phyloP scores from a whole-genome alignment of 2,329 filamentous ascomycete genomes.

The Fusarium sterilihyphosum region DNA sequence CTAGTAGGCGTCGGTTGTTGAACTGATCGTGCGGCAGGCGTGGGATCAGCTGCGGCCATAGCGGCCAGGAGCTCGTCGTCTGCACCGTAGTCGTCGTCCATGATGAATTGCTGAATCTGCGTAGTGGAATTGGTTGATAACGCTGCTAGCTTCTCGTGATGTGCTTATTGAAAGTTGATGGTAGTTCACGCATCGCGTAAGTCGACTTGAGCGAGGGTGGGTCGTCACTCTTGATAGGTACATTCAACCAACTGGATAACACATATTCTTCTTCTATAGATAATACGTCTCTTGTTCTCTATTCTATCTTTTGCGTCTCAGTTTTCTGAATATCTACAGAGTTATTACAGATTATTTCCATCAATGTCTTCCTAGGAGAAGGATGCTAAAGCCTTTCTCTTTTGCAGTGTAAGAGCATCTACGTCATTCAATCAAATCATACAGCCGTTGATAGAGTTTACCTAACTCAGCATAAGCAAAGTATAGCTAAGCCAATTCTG shows the following conservation, averaged over 20 bases:
- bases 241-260: background rate
- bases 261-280: background rate
- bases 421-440: background rate
- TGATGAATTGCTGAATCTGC: conserved; percentile 7
- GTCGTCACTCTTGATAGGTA: conserved; percentile 1
- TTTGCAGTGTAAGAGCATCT: background rate
- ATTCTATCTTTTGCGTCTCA: too few species aligned
- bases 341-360: background rate
- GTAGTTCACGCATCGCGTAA: conserved; percentile 23
- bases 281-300: background rate
- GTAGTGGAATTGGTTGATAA: background rate
- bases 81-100: conserved; percentile 67
- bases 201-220: conserved; percentile 20
- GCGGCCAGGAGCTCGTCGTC: conserved; percentile 67
- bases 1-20: conserved; percentile 56
- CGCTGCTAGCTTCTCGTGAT: too few species aligned
- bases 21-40: conserved; percentile 40
- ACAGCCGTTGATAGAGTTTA: background rate
- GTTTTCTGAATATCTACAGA: background rate
- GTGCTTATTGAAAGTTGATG: background rate
- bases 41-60: conserved; percentile 60
- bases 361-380: background rate
- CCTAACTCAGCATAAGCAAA: background rate
- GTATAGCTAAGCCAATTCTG: background rate
- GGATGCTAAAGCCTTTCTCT: background rate